Conservation (phyloP, 352 stramenopile species). For the Thraustochytrium striatum region DNA sequence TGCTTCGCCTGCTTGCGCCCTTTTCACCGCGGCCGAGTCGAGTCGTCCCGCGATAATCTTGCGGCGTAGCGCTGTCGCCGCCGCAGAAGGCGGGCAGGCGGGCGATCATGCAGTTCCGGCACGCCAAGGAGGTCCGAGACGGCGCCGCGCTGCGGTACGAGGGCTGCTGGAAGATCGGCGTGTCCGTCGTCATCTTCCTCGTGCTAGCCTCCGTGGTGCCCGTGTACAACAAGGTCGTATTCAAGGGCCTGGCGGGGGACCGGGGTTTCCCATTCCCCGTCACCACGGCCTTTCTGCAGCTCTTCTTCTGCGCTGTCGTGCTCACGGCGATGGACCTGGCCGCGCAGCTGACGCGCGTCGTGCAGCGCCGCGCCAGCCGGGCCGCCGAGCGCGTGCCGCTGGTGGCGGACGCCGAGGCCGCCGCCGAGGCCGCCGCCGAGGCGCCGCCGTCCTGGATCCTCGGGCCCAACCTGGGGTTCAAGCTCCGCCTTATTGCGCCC, state of each 20-base stretch:
- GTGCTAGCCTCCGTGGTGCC: constrained; percentile 35
- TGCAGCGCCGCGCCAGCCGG: background rate
- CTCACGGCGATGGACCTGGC: background rate
- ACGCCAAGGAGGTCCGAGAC: constrained; percentile 35
- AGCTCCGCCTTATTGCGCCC: constrained; percentile 19
- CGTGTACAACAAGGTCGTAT: constrained; percentile 50
- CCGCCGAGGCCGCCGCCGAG: too few species aligned
- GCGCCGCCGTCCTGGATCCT: constrained; percentile 43
- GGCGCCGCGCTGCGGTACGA: constrained; percentile 24
- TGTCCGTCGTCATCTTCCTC: constrained; percentile 23
- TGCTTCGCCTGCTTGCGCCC: too few species aligned
- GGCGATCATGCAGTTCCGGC: constrained; percentile 38
- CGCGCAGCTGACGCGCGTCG: background rate
- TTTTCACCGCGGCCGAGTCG: too few species aligned
- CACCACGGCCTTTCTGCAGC: constrained; percentile 38
- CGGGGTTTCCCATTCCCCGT: constrained; percentile 42
- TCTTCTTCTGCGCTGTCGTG: constrained; percentile 6
- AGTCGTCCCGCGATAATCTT: too few species aligned
- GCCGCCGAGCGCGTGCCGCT: background rate
- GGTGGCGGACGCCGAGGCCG: too few species aligned
- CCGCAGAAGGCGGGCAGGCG: background rate
- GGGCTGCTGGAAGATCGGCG: constrained; percentile 23
- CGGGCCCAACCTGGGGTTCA: constrained; percentile 16
- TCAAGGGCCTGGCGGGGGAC: constrained; percentile 30
- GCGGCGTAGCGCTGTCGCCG: too few species aligned